Percentiles rank a stretch among this genome's conserved stretches.
Conservation (phyloP, 164 flowering plant species). For the Umbellularia californica region DNA sequence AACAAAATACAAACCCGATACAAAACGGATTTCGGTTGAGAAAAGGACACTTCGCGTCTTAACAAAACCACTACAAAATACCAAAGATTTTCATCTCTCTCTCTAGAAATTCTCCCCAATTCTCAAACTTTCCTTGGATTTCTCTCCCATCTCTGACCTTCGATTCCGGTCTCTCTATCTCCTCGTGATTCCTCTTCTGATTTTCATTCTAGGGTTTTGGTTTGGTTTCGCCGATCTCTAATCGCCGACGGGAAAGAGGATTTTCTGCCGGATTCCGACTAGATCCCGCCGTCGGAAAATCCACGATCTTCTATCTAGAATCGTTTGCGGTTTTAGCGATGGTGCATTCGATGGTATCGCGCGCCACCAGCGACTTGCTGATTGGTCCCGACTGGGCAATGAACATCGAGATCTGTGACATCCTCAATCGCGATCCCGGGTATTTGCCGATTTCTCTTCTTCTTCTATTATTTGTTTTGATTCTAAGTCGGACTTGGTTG, state of each 20-base stretch:
- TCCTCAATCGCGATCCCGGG: slow-evolving; percentile 83
- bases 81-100: not conserved
- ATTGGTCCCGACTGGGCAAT: slow-evolving; percentile 98
- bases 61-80: not conserved
- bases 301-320: not conserved
- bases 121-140: no score
- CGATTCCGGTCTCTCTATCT: no score
- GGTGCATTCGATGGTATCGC: slow-evolving; percentile 82
- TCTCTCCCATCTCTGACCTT: no score
- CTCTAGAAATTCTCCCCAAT: not conserved
- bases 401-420: slow-evolving; percentile 97
- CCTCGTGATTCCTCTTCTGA: not conserved
- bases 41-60: not conserved
- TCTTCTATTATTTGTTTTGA: not conserved
- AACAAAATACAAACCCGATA: no score
- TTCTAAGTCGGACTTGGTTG: not conserved
- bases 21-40: no score
- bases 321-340: slow-evolving; percentile 20
- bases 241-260: not conserved
- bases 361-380: slow-evolving; percentile 90
- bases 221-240: not conserved
- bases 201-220: not conserved
- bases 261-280: not conserved
- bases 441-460: slow-evolving; percentile 17
- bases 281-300: not conserved